Base-by-base conservation (phyloP, 345 rosid species). In the Psidium guajava region DNA sequence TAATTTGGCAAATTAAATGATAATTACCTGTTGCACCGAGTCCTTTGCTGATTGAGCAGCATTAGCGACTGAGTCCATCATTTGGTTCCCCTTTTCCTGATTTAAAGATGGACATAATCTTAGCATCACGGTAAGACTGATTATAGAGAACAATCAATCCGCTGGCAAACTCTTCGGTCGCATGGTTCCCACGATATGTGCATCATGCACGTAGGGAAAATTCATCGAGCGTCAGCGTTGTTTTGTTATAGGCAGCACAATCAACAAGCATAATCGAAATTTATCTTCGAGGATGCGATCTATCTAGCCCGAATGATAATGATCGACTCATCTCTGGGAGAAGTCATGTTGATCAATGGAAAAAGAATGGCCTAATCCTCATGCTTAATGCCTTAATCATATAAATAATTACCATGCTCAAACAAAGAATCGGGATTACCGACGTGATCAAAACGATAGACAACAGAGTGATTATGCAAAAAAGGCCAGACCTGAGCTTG, bases 11-110 rank as follows among this genome's bases (percentile, higher is more conserved):
- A 27, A 27, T 44, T 44, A 36, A 56, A 64, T 77, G 74, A 36
- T 1, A 49, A 59, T 77, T 54, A 94, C 98, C 92, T 91, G 89
- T 85, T 87, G 91, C 3, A 90, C 49, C 21, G 94, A 86, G 57
- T 94, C 94, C 91, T 88, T 91, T 1, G 95, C 91, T 59, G 94
- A 92, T 87, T 92, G 94, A 21, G 93, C 98, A 83, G 91, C 93
- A 87, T 89, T 85, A 61, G 87, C 54, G 21, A 94, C 93, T 82
- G 56, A 90, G 87, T 91, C 94, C 92, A 94, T 89, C 89, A 94
- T 22, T 80, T 57, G 82, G 86, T 90, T 84, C 32, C 91, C 91
- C 89, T 93, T 94, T 88, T 93, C 97, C 97, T 95, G 89, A 28
- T 54, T 52, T 54, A 82, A 15, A 82, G 24, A 28, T 44, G 59